Percentiles rank a stretch among this genome's conserved stretches.
These are phyloP conservation scores for Rhynchosporium graminicola DNA, from an alignment of 2,329 filamentous ascomycete genomes.

Conservation along the genomic window DNA sequence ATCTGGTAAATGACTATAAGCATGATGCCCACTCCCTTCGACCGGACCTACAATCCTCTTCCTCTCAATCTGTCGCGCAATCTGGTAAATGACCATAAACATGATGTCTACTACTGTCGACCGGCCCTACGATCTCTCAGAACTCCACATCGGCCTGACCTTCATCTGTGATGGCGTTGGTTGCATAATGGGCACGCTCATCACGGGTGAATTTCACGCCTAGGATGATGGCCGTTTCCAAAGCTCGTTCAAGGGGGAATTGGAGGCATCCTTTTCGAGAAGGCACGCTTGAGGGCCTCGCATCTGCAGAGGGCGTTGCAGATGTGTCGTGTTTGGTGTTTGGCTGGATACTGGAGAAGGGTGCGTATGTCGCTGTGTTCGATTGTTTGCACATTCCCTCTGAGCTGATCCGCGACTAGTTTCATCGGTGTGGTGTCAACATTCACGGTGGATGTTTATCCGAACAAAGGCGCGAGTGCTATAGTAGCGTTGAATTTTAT, in stretches of 20 bases:
- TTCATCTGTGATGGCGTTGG: constrained; percentile 49
- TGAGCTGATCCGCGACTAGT: constrained; percentile 41
- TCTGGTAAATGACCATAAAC: constrained; percentile 38
- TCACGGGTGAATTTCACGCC: constrained; percentile 60
- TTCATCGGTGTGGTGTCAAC: constrained; percentile 41
- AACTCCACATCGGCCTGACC: constrained; percentile 35
- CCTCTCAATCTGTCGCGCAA: constrained; percentile 34
- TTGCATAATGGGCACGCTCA: constrained; percentile 47
- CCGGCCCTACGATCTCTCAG: constrained; percentile 30
- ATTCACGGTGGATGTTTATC: constrained; percentile 42
- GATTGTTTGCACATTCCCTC: constrained; percentile 40
- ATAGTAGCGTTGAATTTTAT: constrained; percentile 43
- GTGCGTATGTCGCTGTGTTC: constrained; percentile 41
- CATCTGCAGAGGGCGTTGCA: constrained; percentile 43
- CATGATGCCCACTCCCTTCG: constrained; percentile 35
- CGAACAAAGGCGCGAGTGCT: constrained; percentile 39
- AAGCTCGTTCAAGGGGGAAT: constrained; percentile 22
- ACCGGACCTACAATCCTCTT: constrained; percentile 35
- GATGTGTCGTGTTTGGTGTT: constrained; percentile 42
- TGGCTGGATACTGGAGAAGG: constrained; percentile 40
- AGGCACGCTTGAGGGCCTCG: constrained; percentile 39
- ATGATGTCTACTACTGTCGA: constrained; percentile 35
- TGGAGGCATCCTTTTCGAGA: constrained; percentile 46
- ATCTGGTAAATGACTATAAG: constrained; percentile 38
- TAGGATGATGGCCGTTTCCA: constrained; percentile 62